phyloP scores from a whole-genome alignment of 2,329 filamentous ascomycete species.

The Xenosphaeropsis pyriputrescens region DNA sequence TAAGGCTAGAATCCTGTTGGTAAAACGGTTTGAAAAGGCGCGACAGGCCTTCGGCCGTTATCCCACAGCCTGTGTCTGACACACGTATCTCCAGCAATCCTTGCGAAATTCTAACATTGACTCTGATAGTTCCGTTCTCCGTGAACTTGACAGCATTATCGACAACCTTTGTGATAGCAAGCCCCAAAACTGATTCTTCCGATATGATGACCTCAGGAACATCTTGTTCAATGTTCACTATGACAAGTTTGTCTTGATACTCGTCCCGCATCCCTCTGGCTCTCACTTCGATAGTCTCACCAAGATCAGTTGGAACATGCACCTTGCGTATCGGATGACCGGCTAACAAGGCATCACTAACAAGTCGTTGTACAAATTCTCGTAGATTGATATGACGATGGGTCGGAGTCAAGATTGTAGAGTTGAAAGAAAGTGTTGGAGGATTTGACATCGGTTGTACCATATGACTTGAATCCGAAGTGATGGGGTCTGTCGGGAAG shows the following conservation, averaged over 20 bases:
- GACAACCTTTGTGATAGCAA: constrained; percentile 24
- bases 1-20: constrained; percentile 52
- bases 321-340: constrained; percentile 11
- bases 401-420: constrained; percentile 6
- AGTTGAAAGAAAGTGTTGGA: background rate
- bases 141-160: constrained; percentile 60
- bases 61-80: constrained; percentile 53
- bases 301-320: constrained; percentile 10
- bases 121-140: constrained; percentile 42
- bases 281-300: constrained; percentile 14
- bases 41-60: constrained; percentile 49
- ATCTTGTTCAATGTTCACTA: constrained; percentile 20
- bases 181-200: constrained; percentile 32
- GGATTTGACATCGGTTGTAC: background rate
- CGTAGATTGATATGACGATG: constrained; percentile 12
- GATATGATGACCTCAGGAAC: constrained; percentile 35
- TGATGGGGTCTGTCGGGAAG: background rate
- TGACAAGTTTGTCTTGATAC: constrained; percentile 19
- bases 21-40: constrained; percentile 58
- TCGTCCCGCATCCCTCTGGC: constrained; percentile 13
- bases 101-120: constrained; percentile 35
- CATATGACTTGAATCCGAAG: background rate
- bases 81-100: constrained; percentile 46
- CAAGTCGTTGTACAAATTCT: constrained; percentile 13
- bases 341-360: constrained; percentile 10